Conservation (phyloP, 2,329 filamentous ascomycete species). For the Stenocarpella maydis region DNA sequence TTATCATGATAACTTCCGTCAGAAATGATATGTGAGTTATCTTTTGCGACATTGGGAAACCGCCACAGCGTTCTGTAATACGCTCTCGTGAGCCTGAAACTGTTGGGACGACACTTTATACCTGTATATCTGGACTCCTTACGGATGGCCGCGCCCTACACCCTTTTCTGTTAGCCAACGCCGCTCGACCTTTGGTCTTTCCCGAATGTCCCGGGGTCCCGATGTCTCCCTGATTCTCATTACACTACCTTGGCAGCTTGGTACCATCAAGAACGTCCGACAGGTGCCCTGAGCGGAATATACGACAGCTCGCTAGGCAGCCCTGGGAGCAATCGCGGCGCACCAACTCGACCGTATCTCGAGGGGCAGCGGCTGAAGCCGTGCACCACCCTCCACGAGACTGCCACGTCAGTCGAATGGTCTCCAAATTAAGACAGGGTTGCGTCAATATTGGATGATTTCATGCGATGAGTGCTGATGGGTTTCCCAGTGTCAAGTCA, state of each 20-base stretch:
- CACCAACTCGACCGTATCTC: slow-evolving; percentile 17
- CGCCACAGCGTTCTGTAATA: slow-evolving; percentile 1
- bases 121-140: background rate
- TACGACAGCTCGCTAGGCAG: slow-evolving; percentile 32
- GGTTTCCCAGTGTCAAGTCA: background rate
- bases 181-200: background rate
- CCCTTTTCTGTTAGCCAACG: slow-evolving; percentile 5
- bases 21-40: slow-evolving; percentile 33
- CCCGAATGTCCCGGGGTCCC: background rate
- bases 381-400: slow-evolving; percentile 8
- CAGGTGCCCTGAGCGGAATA: slow-evolving; percentile 28
- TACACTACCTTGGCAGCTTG: slow-evolving; percentile 6
- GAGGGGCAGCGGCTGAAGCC: slow-evolving; percentile 18
- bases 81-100: background rate
- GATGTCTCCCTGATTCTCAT: slow-evolving; percentile 27
- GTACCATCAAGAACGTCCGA: background rate
- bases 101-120: slow-evolving; percentile 1
- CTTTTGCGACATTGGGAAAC: slow-evolving; percentile 12
- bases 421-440: slow-evolving; percentile 16
- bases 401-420: slow-evolving; percentile 33
- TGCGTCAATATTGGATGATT: slow-evolving; percentile 2
- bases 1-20: slow-evolving; percentile 9
- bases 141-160: slow-evolving; percentile 8
- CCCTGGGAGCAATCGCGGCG: slow-evolving; percentile 19
- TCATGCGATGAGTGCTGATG: slow-evolving; percentile 8